These are phyloP conservation scores for Teratosphaeria pseudoeucalypti DNA, from an alignment of 2,329 filamentous ascomycete genomes.

Conservation along the genomic window DNA sequence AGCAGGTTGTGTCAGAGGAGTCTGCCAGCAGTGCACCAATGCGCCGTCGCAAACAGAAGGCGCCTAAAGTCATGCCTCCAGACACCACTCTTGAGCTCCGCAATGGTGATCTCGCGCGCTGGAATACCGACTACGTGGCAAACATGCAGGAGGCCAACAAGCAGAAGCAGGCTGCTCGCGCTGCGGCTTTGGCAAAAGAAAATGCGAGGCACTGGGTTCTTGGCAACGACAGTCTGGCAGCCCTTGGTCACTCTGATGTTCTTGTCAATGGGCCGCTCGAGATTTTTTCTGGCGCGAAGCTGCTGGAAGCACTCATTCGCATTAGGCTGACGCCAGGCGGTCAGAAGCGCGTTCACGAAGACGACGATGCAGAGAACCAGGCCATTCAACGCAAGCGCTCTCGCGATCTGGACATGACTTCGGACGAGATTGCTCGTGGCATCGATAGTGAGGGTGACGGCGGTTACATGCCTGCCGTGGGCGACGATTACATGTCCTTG, in stretches of 20 bases:
- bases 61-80: constrained; percentile 28
- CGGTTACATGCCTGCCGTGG: constrained; percentile 10
- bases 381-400: constrained; percentile 21
- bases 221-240: constrained; percentile 35
- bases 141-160: constrained; percentile 47
- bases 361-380: constrained; percentile 12
- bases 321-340: constrained; percentile 12
- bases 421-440: constrained; percentile 26
- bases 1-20: neutral
- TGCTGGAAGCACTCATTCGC: constrained; percentile 41
- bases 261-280: constrained; percentile 39
- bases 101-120: constrained; percentile 46
- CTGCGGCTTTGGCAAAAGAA: constrained; percentile 44
- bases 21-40: constrained; percentile 20
- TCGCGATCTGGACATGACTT: constrained; percentile 21
- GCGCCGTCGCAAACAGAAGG: constrained; percentile 28
- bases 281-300: constrained; percentile 46
- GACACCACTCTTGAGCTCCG: constrained; percentile 44
- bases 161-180: constrained; percentile 33
- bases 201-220: constrained; percentile 54
- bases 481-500: constrained; percentile 23
- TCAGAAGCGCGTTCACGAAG: constrained; percentile 18
- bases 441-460: constrained; percentile 6
- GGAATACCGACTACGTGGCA: constrained; percentile 47
- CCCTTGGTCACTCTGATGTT: constrained; percentile 31